These are phyloP conservation scores for Hanseniaspora lachancei DNA, from an alignment of 805 yeast species.

Conservation along the genomic window DNA sequence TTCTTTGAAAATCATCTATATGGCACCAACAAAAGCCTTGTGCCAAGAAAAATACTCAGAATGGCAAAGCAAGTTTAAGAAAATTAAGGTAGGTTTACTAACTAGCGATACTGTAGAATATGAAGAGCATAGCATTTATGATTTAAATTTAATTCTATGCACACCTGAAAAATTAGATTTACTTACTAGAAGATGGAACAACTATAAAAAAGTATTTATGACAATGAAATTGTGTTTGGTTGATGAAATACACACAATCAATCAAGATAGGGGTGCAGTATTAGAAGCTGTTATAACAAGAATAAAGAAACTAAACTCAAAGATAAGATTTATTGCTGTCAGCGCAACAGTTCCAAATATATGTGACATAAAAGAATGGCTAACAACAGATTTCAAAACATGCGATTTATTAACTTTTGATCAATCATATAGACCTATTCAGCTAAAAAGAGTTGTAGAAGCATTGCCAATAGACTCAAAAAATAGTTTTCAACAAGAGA, in stretches of 20 bases:
- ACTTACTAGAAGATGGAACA: slow-evolving; percentile 40
- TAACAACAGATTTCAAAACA: slow-evolving; percentile 21
- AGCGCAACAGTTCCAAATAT: slow-evolving; percentile 46
- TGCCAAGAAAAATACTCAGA: slow-evolving; percentile 38
- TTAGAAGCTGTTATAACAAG: slow-evolving; percentile 35
- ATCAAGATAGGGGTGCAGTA: slow-evolving; percentile 37
- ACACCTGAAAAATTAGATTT: slow-evolving; percentile 56
- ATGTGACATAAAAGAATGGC: slow-evolving; percentile 36
- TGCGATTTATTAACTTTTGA: slow-evolving; percentile 34
- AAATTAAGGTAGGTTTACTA: slow-evolving; percentile 36
- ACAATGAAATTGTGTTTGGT: slow-evolving; percentile 34
- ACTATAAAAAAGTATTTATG: slow-evolving; percentile 30
- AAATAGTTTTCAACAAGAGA: slow-evolving; percentile 39
- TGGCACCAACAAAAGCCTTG: slow-evolving; percentile 50
- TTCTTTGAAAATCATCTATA: slow-evolving; percentile 32
- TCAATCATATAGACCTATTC: slow-evolving; percentile 37
- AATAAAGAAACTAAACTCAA: neutral
- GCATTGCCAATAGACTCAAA: slow-evolving; percentile 30
- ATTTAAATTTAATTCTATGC: slow-evolving; percentile 40
- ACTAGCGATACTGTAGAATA: slow-evolving; percentile 41
- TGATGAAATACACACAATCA: slow-evolving; percentile 38
- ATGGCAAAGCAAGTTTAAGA: slow-evolving; percentile 35
- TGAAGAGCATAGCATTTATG: slow-evolving; percentile 35
- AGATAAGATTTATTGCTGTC: slow-evolving; percentile 34
- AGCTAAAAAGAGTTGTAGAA: slow-evolving; percentile 31